Conservation (phyloP, 352 stramenopile species). For the Paralagenidium karlingii region DNA sequence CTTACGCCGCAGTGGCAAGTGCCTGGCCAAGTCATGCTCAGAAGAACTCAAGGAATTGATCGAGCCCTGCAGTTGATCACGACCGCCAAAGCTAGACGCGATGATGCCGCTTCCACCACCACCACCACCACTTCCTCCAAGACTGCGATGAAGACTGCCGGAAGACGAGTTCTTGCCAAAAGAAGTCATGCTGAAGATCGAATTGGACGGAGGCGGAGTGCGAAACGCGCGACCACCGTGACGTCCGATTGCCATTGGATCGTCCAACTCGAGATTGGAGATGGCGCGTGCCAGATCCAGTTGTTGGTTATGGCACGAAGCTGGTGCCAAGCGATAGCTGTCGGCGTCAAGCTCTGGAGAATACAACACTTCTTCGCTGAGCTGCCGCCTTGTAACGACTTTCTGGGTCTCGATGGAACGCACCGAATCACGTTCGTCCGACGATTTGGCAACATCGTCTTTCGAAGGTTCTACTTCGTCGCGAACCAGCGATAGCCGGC, state of each 20-base stretch:
- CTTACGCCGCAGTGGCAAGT: no score
- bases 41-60: no score
- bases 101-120: no score
- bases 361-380: background rate
- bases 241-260: conserved; percentile 53
- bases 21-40: no score
- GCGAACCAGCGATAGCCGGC: background rate
- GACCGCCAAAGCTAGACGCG: no score
- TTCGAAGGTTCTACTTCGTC: background rate
- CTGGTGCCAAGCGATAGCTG: conserved; percentile 20
- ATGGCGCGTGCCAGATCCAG: conserved; percentile 62
- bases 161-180: conserved; percentile 29
- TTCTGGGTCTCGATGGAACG: background rate
- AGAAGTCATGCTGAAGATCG: conserved; percentile 57
- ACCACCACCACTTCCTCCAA: no score
- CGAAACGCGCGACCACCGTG: conserved; percentile 29
- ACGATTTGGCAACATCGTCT: background rate
- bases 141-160: no score
- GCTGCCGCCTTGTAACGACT: no score
- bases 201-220: conserved; percentile 34
- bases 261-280: conserved; percentile 65
- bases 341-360: no score
- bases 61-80: no score
- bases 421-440: background rate
- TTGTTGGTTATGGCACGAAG: conserved; percentile 65